Conservation (phyloP, 208 protist genomes). For the Porcisia hertigi region DNA sequence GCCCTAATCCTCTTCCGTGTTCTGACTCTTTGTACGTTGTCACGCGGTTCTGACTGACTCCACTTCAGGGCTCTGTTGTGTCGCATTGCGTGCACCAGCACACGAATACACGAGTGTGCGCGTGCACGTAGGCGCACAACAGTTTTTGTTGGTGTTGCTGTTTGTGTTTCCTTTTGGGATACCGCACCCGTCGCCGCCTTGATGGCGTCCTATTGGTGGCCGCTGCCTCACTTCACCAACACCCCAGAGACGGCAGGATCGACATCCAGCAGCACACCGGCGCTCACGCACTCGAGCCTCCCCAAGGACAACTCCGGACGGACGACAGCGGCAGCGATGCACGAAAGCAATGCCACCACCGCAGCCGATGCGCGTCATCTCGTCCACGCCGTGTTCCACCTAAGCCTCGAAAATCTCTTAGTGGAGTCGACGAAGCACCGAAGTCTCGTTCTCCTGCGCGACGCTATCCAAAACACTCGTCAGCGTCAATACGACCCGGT, state of each 20-base stretch:
- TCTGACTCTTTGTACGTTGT: background rate
- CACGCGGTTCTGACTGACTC: background rate
- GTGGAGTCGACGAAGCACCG: conserved; percentile 55
- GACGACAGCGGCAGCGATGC: background rate
- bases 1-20: background rate
- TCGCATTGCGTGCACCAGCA: background rate
- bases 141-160: background rate
- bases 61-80: background rate
- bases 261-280: background rate
- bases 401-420: conserved; percentile 54
- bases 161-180: background rate
- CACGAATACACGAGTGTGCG: background rate
- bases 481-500: conserved; percentile 41
- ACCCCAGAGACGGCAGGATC: background rate
- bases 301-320: background rate
- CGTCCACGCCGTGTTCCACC: conserved; percentile 41
- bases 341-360: background rate
- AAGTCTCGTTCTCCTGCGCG: conserved; percentile 45
- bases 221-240: conserved; percentile 4
- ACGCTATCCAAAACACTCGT: conserved; percentile 51
- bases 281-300: background rate
- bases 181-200: background rate
- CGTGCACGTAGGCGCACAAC: background rate
- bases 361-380: conserved; percentile 18
- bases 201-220: conserved; percentile 37